Evolutionary conservation across 495 filamentous ascomycete species (phyloP).

Genomic region (Elasticomyces elasticus): DNA sequence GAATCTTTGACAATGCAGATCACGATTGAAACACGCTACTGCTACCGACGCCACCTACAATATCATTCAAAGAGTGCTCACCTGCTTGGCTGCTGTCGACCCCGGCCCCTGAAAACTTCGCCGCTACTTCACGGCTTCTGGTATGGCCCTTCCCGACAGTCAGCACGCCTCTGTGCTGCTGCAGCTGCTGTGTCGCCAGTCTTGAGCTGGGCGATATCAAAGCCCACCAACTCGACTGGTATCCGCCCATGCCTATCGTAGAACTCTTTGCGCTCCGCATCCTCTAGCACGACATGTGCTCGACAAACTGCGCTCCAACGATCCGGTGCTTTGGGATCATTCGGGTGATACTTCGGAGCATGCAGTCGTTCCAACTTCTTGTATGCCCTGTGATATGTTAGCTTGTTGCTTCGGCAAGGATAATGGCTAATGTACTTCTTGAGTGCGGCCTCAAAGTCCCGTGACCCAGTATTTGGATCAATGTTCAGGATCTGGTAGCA

Average conservation of each 20-base stretch:
- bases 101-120: too few species aligned
- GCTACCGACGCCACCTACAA: too few species aligned
- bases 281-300: slow-evolving; percentile 2
- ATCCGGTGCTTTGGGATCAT: slow-evolving; percentile 2
- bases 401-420: neutral
- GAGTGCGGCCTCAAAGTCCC: neutral
- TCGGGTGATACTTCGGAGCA: slow-evolving; percentile 3
- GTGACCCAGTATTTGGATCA: neutral
- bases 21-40: too few species aligned
- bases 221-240: neutral
- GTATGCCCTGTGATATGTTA: slow-evolving; percentile 1
- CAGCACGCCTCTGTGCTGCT: too few species aligned
- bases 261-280: slow-evolving; percentile 5
- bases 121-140: too few species aligned
- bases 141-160: too few species aligned
- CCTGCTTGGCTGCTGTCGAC: too few species aligned
- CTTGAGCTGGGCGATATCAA: neutral
- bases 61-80: too few species aligned
- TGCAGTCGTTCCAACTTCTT: neutral
- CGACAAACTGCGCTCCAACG: slow-evolving; percentile 6
- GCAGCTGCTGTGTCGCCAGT: too few species aligned
- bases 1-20: too few species aligned
- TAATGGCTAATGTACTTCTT: neutral
- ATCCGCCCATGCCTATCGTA: slow-evolving; percentile 8
- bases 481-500: slow-evolving; percentile 12